Evolutionary conservation across 768 basidiomycete species (phyloP).

Genomic region (Mycena vitilis): DNA sequence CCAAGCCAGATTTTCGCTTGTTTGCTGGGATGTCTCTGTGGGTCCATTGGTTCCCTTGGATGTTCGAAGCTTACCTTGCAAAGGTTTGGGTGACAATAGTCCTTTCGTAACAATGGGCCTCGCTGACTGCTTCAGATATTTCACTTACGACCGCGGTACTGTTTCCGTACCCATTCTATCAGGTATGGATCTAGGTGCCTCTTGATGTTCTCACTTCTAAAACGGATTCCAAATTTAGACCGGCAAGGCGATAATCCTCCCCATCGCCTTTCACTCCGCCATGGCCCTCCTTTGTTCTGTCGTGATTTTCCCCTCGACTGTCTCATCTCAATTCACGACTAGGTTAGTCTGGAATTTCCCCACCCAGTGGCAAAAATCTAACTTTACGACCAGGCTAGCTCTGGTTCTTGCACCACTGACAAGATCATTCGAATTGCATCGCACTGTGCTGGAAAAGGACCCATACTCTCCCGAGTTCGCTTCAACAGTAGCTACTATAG

Average conservation of each 20-base stretch:
- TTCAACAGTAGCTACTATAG: constrained; percentile 44
- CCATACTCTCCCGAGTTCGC: constrained; percentile 56
- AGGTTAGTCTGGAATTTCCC: constrained; percentile 59
- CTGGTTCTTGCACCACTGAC: constrained; percentile 61
- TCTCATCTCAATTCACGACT: constrained; percentile 68
- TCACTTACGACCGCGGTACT: constrained; percentile 66
- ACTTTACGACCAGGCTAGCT: constrained; percentile 65
- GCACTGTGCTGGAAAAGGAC: constrained; percentile 55
- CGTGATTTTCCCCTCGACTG: constrained; percentile 70
- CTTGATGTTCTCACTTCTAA: not conserved
- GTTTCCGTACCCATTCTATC: constrained; percentile 75
- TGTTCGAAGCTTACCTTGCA: not conserved
- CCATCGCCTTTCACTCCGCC: constrained; percentile 69
- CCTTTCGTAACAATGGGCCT: not conserved
- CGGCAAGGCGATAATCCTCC: constrained; percentile 65
- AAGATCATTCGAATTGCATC: constrained; percentile 59
- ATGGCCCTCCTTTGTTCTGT: constrained; percentile 64
- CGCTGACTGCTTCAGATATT: constrained; percentile 57
- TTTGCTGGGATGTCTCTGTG: constrained; percentile 69
- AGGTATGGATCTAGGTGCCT: constrained; percentile 42
- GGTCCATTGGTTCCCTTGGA: not conserved
- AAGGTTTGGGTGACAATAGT: constrained; percentile 54
- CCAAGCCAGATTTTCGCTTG: constrained; percentile 70
- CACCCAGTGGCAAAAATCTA: constrained; percentile 56
- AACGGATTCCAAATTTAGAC: constrained; percentile 44